Conservation (phyloP, 73 alveolate species). For the Diophrys appendiculata region DNA sequence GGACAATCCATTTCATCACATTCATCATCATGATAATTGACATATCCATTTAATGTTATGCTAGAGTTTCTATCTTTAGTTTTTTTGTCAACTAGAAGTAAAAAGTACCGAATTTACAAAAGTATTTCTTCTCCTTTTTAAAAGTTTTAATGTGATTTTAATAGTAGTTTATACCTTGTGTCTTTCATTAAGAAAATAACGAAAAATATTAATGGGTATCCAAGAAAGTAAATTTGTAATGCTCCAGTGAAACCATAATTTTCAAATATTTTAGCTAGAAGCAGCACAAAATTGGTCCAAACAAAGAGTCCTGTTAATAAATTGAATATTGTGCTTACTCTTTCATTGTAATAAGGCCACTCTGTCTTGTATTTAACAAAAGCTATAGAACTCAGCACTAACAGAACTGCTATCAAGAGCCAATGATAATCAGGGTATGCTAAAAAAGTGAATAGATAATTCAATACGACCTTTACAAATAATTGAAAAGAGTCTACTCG, state of each 20-base stretch:
- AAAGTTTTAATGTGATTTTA: slow-evolving; percentile 70
- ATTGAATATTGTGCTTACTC: slow-evolving; percentile 52
- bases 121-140: slow-evolving; percentile 72
- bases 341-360: slow-evolving; percentile 77
- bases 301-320: slow-evolving; percentile 74
- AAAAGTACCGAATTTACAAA: slow-evolving; percentile 67
- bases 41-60: slow-evolving; percentile 75
- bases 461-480: slow-evolving; percentile 30
- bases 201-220: slow-evolving; percentile 60
- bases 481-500: slow-evolving; percentile 23
- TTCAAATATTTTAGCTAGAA: slow-evolving; percentile 68
- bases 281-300: slow-evolving; percentile 74
- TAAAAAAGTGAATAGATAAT: slow-evolving; percentile 14
- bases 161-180: slow-evolving; percentile 57
- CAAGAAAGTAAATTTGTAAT: slow-evolving; percentile 65
- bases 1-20: slow-evolving; percentile 75
- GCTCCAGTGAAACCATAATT: slow-evolving; percentile 69
- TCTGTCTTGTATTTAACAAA: slow-evolving; percentile 14
- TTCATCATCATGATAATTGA: slow-evolving; percentile 77
- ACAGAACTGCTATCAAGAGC: slow-evolving; percentile 7
- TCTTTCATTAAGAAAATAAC: slow-evolving; percentile 72
- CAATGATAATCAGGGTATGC: slow-evolving; percentile 14
- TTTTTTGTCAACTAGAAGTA: slow-evolving; percentile 59
- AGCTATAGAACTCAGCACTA: slow-evolving; percentile 4
- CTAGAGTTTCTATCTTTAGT: slow-evolving; percentile 66